phyloP scores from a whole-genome alignment of 139 green algal genomes.

The Closterium sp. region DNA sequence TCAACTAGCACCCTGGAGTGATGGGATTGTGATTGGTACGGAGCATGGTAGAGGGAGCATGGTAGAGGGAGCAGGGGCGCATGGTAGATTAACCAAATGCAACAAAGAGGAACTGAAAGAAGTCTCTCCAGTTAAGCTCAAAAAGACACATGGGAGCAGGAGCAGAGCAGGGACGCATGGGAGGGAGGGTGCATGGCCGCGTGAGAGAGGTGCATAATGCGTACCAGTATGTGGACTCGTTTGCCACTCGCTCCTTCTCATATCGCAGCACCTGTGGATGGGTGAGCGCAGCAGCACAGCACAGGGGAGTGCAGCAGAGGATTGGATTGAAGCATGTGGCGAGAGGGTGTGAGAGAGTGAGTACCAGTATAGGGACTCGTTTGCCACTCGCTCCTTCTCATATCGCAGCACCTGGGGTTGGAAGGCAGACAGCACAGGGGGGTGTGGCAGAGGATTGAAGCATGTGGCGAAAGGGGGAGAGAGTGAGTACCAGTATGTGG shows the following conservation, averaged over 20 bases:
- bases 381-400: neutral
- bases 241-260: slow-evolving; percentile 73
- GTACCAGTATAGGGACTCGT: neutral
- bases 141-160: slow-evolving; percentile 62
- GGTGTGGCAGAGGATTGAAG: no score
- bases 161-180: neutral
- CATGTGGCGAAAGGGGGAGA: no score
- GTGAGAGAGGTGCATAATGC: neutral
- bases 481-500: slow-evolving; percentile 56
- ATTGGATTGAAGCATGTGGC: neutral
- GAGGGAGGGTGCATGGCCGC: neutral
- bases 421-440: no score
- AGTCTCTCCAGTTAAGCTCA: slow-evolving; percentile 93
- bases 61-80: slow-evolving; percentile 53
- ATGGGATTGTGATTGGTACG: no score
- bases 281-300: no score
- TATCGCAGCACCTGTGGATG: slow-evolving; percentile 79
- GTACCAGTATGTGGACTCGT: slow-evolving; percentile 78
- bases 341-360: slow-evolving; percentile 13
- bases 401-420: neutral
- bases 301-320: no score
- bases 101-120: slow-evolving; percentile 75
- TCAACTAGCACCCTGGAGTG: slow-evolving; percentile 69
- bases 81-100: slow-evolving; percentile 92
- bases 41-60: no score